These are phyloP conservation scores for Serendipita vermifera DNA, from an alignment of 768 basidiomycete species.

Conservation along the genomic window DNA sequence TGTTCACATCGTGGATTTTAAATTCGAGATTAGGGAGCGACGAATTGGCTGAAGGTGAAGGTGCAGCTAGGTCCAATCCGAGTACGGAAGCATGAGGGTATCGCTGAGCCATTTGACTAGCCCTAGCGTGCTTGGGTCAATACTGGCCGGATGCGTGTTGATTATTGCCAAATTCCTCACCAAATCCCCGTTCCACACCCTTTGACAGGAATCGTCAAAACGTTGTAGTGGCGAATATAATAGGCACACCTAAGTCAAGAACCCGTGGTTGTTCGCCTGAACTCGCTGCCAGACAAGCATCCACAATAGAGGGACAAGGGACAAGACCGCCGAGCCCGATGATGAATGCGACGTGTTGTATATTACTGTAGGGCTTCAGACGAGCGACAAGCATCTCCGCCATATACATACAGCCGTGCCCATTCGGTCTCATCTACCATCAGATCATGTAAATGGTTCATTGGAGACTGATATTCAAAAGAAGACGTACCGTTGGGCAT, in stretches of 20 bases:
- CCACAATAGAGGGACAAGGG: not conserved
- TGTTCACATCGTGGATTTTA: constrained; percentile 11
- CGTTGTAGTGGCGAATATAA: not conserved
- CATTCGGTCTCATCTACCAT: constrained; percentile 5
- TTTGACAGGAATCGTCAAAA: not conserved
- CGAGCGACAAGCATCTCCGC: too few species aligned
- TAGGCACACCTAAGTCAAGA: not conserved
- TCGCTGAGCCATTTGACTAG: not conserved
- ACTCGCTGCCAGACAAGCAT: not conserved
- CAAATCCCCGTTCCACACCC: constrained; percentile 3
- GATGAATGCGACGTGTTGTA: not conserved
- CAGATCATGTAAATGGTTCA: too few species aligned
- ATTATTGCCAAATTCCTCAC: not conserved
- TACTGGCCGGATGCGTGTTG: not conserved
- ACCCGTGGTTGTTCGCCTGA: not conserved
- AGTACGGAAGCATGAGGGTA: not conserved
- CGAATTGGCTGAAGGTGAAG: not conserved
- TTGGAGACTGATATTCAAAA: too few species aligned
- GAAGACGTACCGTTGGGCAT: not conserved
- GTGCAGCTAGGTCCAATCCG: not conserved
- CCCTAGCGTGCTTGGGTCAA: not conserved
- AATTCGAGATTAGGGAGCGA: not conserved
- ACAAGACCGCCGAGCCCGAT: not conserved
- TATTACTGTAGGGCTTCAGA: not conserved
- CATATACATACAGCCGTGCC: not conserved